phyloP scores from a whole-genome alignment of 1,284 basidiomycete genomes.

The Cutaneotrichosporon sp. region DNA sequence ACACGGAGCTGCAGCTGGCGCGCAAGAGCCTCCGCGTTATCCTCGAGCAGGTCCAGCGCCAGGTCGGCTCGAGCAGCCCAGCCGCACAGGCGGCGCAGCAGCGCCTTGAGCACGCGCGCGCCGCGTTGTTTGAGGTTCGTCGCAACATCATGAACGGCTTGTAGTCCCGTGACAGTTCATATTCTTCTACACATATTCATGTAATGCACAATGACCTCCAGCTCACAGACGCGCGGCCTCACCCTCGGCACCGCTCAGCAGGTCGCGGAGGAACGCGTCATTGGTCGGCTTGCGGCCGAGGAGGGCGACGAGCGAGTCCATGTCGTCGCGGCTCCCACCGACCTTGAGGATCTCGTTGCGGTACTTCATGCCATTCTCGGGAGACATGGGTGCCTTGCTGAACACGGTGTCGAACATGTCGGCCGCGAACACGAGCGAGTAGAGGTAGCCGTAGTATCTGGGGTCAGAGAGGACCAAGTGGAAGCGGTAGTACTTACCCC shows the following conservation, averaged over 20 bases:
- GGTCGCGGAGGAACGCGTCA: slow-evolving; percentile 28
- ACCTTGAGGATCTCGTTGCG: slow-evolving; percentile 22
- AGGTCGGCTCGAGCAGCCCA: neutral
- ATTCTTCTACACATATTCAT: neutral
- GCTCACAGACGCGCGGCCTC: neutral
- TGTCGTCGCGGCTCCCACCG: slow-evolving; percentile 24
- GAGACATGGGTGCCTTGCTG: slow-evolving; percentile 19
- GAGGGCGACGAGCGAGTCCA: slow-evolving; percentile 20
- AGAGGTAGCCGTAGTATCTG: slow-evolving; percentile 28
- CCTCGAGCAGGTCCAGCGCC: neutral
- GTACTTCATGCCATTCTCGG: slow-evolving; percentile 24
- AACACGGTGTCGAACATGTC: slow-evolving; percentile 29
- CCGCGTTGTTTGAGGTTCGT: neutral
- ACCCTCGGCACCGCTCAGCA: slow-evolving; percentile 21
- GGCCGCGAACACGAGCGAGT: slow-evolving; percentile 25
- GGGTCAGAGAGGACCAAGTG: neutral
- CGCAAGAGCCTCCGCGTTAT: neutral
- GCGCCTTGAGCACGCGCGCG: neutral
- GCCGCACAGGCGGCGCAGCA: neutral
- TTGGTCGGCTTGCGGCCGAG: slow-evolving; percentile 27
- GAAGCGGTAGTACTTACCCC: neutral
- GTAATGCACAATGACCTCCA: neutral
- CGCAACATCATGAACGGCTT: slow-evolving; percentile 1
- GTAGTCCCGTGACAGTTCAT: neutral
- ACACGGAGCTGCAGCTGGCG: neutral